phyloP scores from a whole-genome alignment of 2,329 filamentous ascomycete species.

The Xylogone sp. region DNA sequence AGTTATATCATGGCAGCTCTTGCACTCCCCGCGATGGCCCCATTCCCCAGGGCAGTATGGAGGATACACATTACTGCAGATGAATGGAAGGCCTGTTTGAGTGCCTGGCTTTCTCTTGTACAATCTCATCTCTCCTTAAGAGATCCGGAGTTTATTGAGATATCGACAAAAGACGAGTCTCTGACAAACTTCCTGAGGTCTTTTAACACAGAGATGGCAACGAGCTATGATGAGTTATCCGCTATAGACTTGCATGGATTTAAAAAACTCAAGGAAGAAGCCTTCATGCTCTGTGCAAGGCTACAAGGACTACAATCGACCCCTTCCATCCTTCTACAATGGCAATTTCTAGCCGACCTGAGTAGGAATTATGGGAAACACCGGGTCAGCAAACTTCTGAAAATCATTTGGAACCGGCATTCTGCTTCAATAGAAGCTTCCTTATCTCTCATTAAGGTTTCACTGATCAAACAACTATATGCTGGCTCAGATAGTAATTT shows the following conservation, averaged over 20 bases:
- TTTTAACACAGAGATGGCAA: conserved; percentile 55
- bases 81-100: conserved; percentile 76
- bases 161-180: conserved; percentile 53
- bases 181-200: conserved; percentile 61
- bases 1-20: conserved; percentile 30
- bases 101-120: conserved; percentile 70
- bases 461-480: conserved; percentile 60
- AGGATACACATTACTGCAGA: conserved; percentile 59
- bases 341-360: conserved; percentile 66
- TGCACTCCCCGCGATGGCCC: conserved; percentile 67
- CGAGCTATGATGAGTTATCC: conserved; percentile 20
- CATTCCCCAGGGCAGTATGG: conserved; percentile 69
- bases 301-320: conserved; percentile 44
- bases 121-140: conserved; percentile 60
- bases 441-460: conserved; percentile 56
- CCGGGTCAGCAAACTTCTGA: conserved; percentile 46
- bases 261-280: conserved; percentile 53
- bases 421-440: conserved; percentile 47
- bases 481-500: conserved; percentile 52
- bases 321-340: conserved; percentile 50
- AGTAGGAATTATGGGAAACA: conserved; percentile 64
- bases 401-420: conserved; percentile 49
- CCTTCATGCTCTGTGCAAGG: conserved; percentile 61
- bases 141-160: conserved; percentile 49
- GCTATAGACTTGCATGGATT: conserved; percentile 28